Evolutionary conservation across 257 asterid species (phyloP), one percentile per base, ranked within the genome.

Genomic region (Asclepias syriaca): DNA sequence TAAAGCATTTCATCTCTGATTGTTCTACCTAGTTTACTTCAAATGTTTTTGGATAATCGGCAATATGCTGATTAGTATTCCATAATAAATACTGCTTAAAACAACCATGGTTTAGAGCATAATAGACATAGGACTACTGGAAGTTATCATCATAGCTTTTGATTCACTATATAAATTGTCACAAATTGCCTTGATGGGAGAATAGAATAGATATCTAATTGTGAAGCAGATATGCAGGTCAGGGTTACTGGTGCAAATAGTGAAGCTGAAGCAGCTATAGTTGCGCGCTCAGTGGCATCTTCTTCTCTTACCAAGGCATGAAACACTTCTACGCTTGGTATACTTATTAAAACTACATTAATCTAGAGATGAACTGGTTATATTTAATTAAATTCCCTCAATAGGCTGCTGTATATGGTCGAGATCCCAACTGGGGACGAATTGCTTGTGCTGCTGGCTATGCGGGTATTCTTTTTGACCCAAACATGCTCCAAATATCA

Each of bases 351-450:
- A 57, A 24, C 65, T 22, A 15, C 39, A 58, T 50, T 13, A 34
- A 22, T 58, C 45, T 76, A 55, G 12, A 67, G n/a, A 22, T 67
- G 13, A 48, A 22, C 32, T 67, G 22, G 18, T 22, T 67, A 16
- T 10, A 50, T 51, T 27, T 19, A 3, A 68, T 49, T 84, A 57
- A 61, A 53, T 71, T 18, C 66, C 74, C 69, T 67, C 55, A 39
- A 67, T 77, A 91, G 97, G 98, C 96, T 79, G 99, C 99, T 56
- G 87, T 90, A 46, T 95, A 90, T 55, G 98, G 99, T 65, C 84
- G 99, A 80, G 98, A 95, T 83, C 99, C 99, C 61, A 95, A 95
- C 70, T 95, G 98, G 99, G 99, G 98, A 7, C 92, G 97, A 39
- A 90, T 92, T 81, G 99, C 99, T 68, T 90, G 97, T 79, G 96